Evolutionary conservation across 78 protist species (phyloP), one percentile per base, ranked within the genome.

Genomic region (Goniomonas avonlea): DNA sequence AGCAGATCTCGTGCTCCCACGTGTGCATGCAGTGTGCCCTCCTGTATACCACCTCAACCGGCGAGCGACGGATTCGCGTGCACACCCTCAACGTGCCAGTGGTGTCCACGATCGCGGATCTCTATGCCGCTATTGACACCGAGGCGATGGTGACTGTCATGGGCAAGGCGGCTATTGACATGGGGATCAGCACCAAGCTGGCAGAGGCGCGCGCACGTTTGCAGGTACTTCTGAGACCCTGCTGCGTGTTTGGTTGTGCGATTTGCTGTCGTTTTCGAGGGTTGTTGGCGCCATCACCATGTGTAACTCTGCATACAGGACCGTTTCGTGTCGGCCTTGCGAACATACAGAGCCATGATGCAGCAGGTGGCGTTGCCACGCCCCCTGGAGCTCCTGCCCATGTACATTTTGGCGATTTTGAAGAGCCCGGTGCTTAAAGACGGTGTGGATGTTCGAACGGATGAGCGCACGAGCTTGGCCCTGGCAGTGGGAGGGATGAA

Each of bases 11-110:
- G 18, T 13, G 71, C 71, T 63, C 71, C 15, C 71, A 63, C 71
- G 45, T 63, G 47, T 37, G 38, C 45, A 63, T 63, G 29, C 71
- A 63, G 53, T 9, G 25, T 27, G 71, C 71, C 29, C 71, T 63
- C 15, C 71, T 63, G 37, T 63, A 63, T 27, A 63, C 71, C 17
- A 35, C 71, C 38, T 63, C 71, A 1, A 43, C 32, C 71, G 71
- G 71, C 71, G 71, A 63, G 71, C 65, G 65, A 5, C 50, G 71
- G 71, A 63, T 63, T 37, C 71, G 71, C 71, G 71, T 63, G 15
- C 71, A 63, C 43, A 63, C 32, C 71, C 38, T 63, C 71, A 63
- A 63, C 45, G 15, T 63, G 27, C 71, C 71, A 20, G 71, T 63
- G 25, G 13, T 9, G 53, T 45, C 8, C 45, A 27, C 50, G 31